Evolutionary conservation across 345 rosid genomes (phyloP).

Genomic region (Passiflora organensis): DNA sequence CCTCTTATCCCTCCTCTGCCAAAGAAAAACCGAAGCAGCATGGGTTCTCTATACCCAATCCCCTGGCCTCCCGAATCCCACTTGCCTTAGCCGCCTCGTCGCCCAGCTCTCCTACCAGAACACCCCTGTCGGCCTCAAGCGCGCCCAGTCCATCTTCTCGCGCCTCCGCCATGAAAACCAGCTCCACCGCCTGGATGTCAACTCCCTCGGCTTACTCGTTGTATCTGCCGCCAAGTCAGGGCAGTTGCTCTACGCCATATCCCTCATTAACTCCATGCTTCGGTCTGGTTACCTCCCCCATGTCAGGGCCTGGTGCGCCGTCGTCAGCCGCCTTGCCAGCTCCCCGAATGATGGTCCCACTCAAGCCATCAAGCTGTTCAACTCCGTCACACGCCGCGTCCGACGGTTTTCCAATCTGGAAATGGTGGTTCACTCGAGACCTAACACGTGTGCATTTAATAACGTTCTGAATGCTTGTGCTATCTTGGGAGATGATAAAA

Average conservation of each 20-base stretch:
- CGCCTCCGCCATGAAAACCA: conserved; percentile 86
- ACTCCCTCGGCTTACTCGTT: conserved; percentile 86
- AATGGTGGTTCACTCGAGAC: conserved; percentile 51
- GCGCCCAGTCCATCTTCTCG: conserved; percentile 83
- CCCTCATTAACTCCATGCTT: conserved; percentile 77
- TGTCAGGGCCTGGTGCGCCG: conserved; percentile 88
- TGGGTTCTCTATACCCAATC: conserved; percentile 63
- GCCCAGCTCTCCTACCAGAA: conserved; percentile 73
- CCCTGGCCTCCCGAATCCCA: conserved; percentile 60
- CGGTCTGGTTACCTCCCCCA: conserved; percentile 91
- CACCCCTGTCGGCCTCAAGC: conserved; percentile 47
- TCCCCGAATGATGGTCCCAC: conserved; percentile 62
- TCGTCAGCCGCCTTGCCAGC: conserved; percentile 63
- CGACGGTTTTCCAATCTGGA: conserved; percentile 41
- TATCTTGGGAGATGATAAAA: conserved; percentile 55
- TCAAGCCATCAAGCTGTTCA: conserved; percentile 55
- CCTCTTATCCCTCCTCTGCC: conserved; percentile 73
- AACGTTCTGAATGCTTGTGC: conserved; percentile 85
- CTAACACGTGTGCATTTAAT: conserved; percentile 80
- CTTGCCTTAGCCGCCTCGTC: conserved; percentile 89
- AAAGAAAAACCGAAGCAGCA: conserved; percentile 68
- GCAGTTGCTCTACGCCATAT: conserved; percentile 66
- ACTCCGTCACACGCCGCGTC: conserved; percentile 44
- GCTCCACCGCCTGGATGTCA: conserved; percentile 89
- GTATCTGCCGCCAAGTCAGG: conserved; percentile 69